Base-by-base conservation (phyloP, 2,329 filamentous ascomycete species). In the Fusarium brachygibbosum region DNA sequence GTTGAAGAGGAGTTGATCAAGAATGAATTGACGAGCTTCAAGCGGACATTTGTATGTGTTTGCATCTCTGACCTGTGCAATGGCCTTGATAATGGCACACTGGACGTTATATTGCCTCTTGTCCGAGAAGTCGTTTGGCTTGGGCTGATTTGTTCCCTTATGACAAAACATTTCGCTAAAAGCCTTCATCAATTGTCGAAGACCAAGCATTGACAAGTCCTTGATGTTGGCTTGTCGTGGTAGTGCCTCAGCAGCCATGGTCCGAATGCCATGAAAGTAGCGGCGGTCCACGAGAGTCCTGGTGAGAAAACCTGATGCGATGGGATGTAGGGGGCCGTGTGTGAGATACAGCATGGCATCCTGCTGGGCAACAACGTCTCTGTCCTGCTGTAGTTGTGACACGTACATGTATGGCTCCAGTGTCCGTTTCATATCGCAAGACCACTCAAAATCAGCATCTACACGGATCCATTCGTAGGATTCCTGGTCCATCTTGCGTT, bases 391-490 rank as follows among this genome's bases (percentile, higher is more conserved):
- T 66, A 99, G 84, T 79, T 99, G 96, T 23, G 96, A 98, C 61
- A 97, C 89, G 77, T 96, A 98, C 97, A 99, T 99, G 84, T 98
- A 98, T 6, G 93, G 89, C 45, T 93, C 93, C 86, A 98, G 93
- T 68, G 90, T 91, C 13, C 86, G 84, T 64, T 91, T 90, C 79
- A 97, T 92, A 71, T 91, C 91, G 79, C 92, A 96, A 60, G 98
- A 90, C 96, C 96, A 99, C 78, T 99, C 96, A 72, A 98, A 98
- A 79, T 99, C 97, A 17, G 95, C 94, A 79, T 99, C 96, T 81
- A 98, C 92, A 21, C 96, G 91, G 72, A 99, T 97, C 96, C 97
- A 99, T 78, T 99, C 96, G 75, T 98, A 99, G 0, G 93, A 97
- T 77, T 99, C 96, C 69, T 94, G 90, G 58, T 96, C 93, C 94